phyloP scores from a whole-genome alignment of 345 rosid species.

The Rhizophora apiculata region DNA sequence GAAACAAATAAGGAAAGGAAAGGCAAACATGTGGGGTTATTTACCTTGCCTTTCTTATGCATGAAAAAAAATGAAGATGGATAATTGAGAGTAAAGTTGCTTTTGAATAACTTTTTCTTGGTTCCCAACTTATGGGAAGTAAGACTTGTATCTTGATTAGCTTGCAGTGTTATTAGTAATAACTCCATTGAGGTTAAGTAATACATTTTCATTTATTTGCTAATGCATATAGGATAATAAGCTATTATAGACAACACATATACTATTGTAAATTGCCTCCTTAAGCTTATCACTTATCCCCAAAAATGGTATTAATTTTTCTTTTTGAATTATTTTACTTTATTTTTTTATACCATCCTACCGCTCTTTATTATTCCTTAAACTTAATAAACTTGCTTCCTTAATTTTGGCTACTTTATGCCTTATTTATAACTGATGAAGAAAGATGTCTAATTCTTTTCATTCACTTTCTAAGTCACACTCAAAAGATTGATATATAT shows the following conservation, averaged over 20 bases:
- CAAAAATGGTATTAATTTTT: constrained; percentile 53
- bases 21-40: too few species aligned
- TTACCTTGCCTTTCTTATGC: too few species aligned
- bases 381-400: too few species aligned
- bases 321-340: background rate
- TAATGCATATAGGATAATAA: constrained; percentile 52
- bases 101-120: too few species aligned
- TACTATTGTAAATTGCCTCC: constrained; percentile 47
- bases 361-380: background rate
- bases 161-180: background rate
- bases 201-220: constrained; percentile 2
- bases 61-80: too few species aligned
- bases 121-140: too few species aligned
- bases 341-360: background rate
- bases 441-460: too few species aligned
- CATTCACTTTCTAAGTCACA: background rate
- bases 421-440: too few species aligned
- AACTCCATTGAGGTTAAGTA: background rate
- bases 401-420: too few species aligned
- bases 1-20: too few species aligned
- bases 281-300: constrained; percentile 51
- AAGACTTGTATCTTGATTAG: background rate
- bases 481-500: background rate
- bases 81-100: too few species aligned
- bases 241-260: constrained; percentile 20